Percentiles rank a stretch among this genome's conserved stretches.
Evolutionary conservation across 805 yeast genomes (phyloP).

Genomic region (Metschnikowia similis): DNA sequence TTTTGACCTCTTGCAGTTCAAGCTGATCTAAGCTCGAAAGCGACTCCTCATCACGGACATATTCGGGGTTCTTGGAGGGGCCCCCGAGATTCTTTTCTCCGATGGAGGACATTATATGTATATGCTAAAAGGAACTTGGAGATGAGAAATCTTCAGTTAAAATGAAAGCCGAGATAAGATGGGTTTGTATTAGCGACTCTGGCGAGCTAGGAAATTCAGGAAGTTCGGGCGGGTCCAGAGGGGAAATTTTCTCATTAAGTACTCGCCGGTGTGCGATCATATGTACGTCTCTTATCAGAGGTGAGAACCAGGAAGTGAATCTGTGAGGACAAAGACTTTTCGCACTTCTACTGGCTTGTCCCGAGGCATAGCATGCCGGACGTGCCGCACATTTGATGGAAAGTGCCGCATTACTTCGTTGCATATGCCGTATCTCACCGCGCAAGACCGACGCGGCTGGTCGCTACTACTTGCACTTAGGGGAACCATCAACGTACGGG

Average conservation of each 20-base stretch:
- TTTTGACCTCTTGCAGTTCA: constrained; percentile 41
- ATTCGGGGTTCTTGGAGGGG: constrained; percentile 17
- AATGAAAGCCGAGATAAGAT: not conserved
- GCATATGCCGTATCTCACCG: not conserved
- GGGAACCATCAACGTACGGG: not conserved
- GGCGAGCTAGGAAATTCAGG: not conserved
- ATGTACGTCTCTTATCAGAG: constrained; percentile 5
- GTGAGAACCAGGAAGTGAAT: not conserved
- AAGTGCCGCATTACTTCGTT: constrained; percentile 2
- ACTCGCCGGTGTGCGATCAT: not conserved
- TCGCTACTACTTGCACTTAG: constrained; percentile 7
- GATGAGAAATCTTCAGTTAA: not conserved
- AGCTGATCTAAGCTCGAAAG: constrained; percentile 7
- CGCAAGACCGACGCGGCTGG: not conserved
- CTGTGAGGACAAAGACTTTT: not conserved
- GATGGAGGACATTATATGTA: constrained; percentile 12
- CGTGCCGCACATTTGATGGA: not conserved
- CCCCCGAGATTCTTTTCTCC: constrained; percentile 12
- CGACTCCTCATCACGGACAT: constrained; percentile 17
- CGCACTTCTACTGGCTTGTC: not conserved
- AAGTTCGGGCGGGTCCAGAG: not conserved
- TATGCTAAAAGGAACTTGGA: not conserved
- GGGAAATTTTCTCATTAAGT: not conserved
- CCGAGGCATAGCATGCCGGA: not conserved
- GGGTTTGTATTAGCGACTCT: not conserved